These are phyloP conservation scores for Globisporangium solare DNA, from an alignment of 352 stramenopile species.

Conservation along the genomic window DNA sequence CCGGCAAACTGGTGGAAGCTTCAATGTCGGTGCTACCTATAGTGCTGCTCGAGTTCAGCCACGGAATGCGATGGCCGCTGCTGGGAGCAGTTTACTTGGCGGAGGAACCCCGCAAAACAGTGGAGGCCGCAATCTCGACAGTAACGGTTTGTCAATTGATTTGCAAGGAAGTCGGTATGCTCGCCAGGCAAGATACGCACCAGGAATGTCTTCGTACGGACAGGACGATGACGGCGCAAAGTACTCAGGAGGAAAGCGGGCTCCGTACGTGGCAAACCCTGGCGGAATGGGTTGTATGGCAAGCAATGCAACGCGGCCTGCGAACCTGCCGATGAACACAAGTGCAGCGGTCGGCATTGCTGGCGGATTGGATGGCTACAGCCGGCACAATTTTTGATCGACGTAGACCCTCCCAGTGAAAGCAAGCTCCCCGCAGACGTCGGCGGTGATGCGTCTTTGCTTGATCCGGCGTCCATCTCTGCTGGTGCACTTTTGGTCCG, in stretches of 20 bases:
- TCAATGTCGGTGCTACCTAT: constrained; percentile 22
- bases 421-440: constrained; percentile 1
- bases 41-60: constrained; percentile 40
- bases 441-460: not conserved
- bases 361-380: constrained; percentile 54
- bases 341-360: constrained; percentile 48
- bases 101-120: constrained; percentile 49
- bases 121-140: constrained; percentile 41
- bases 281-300: constrained; percentile 15
- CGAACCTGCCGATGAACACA: constrained; percentile 24
- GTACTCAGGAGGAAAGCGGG: constrained; percentile 46
- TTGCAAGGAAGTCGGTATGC: constrained; percentile 69
- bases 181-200: constrained; percentile 71
- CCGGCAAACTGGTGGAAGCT: constrained; percentile 21
- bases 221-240: constrained; percentile 49
- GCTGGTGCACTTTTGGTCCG: not conserved
- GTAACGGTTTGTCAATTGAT: constrained; percentile 32
- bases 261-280: constrained; percentile 36
- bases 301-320: constrained; percentile 13
- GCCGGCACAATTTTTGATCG: constrained; percentile 72
- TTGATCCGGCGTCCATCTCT: not conserved
- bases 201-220: constrained; percentile 46
- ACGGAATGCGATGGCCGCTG: constrained; percentile 67
- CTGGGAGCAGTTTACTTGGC: constrained; percentile 56
- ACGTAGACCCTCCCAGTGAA: constrained; percentile 3